phyloP scores from a whole-genome alignment of 2,329 filamentous ascomycete species.

The Ramularia endophylla region DNA sequence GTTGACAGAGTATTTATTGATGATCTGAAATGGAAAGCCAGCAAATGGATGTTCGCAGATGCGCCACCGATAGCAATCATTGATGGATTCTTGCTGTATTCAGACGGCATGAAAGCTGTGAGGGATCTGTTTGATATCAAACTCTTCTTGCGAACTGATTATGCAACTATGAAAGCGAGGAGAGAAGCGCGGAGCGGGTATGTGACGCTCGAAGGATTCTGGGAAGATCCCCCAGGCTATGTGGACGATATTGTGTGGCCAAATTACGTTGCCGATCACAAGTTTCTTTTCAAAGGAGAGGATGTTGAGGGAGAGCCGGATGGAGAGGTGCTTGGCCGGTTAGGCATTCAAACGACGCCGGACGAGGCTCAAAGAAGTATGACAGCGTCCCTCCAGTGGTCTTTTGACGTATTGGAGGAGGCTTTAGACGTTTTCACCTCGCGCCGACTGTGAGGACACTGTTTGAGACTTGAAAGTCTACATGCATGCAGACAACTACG shows the following conservation, averaged over 20 bases:
- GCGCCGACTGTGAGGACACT: slow-evolving; percentile 4
- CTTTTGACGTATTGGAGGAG: slow-evolving; percentile 25
- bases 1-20: slow-evolving; percentile 29
- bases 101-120: slow-evolving; percentile 48
- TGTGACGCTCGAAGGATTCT: slow-evolving; percentile 79
- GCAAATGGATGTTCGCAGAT: slow-evolving; percentile 23
- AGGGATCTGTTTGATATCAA: slow-evolving; percentile 63
- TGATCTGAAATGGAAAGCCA: slow-evolving; percentile 25
- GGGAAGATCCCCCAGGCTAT: slow-evolving; percentile 90
- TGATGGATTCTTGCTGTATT: slow-evolving; percentile 84
- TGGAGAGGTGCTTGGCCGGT: slow-evolving; percentile 32
- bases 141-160: slow-evolving; percentile 69
- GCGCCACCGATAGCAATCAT: slow-evolving; percentile 58
- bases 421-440: slow-evolving; percentile 17
- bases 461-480: not conserved
- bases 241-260: slow-evolving; percentile 96
- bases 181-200: slow-evolving; percentile 68
- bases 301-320: slow-evolving; percentile 57
- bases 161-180: slow-evolving; percentile 56
- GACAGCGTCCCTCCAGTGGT: slow-evolving; percentile 35
- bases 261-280: slow-evolving; percentile 77
- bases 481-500: slow-evolving; percentile 4
- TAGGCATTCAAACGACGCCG: slow-evolving; percentile 29
- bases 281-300: slow-evolving; percentile 67
- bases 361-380: slow-evolving; percentile 25